Base-by-base conservation (phyloP, 2,329 filamentous ascomycete genomes). In the Penicillium sumatraense region DNA sequence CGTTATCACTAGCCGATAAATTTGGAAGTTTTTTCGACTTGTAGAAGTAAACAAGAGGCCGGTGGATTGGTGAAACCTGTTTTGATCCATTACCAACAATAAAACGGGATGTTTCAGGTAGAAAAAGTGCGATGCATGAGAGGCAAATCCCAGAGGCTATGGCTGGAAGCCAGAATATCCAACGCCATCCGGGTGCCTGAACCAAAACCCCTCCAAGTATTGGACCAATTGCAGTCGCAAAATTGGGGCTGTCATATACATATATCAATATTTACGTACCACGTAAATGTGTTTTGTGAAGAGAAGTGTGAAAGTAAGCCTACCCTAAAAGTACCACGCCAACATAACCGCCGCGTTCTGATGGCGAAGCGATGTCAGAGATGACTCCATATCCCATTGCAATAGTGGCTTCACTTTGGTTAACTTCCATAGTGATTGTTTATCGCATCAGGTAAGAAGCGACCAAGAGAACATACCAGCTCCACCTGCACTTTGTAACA, bases 201-300 rank as follows among this genome's bases (percentile, higher is more conserved):
- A 5, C 14, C 5, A 36, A 36, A 3, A 13, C 1, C 20, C 33
- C 33, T 4, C 33, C 33, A 18, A 36, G 14, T 5, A 36, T 18
- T 6, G 33, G 33, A 18, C 33, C 33, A n/a, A 36, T 18, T 36
- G 33, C 33, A 3, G 31, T 33, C n/a, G 31, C 31, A 14, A 33
- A 33, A 13, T 33, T 33, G 4, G 31, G 61, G 64, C 57, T 56
- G 29, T n/a, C n/a, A n/a, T n/a, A n/a, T n/a, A n/a, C n/a, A n/a
- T n/a, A n/a, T n/a, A n/a, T n/a, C n/a, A n/a, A n/a, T n/a, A n/a
- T n/a, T n/a, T n/a, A n/a, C n/a, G n/a, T n/a, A n/a, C n/a, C n/a
- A n/a, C n/a, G n/a, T n/a, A n/a, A n/a, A n/a, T n/a, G n/a, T n/a
- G n/a, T n/a, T n/a, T n/a, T n/a, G n/a, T n/a, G n/a, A n/a, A n/a